Conservation (phyloP, 106 monocot species). For the Phalaenopsis aphrodite region DNA sequence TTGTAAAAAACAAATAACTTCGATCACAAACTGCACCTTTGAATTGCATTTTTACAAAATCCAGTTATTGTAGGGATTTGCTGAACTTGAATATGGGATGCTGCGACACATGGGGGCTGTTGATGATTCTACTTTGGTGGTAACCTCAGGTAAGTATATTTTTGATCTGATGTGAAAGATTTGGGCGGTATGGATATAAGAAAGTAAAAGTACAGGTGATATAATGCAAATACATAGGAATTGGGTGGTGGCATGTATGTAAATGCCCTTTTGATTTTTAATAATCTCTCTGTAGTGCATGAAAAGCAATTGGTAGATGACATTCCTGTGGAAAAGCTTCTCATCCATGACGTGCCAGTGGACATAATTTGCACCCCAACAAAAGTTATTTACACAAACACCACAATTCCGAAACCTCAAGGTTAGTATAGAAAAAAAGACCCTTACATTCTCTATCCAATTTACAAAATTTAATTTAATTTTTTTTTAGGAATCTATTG, state of each 20-base stretch:
- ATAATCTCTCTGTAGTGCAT: conserved; percentile 40
- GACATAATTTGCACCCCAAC: conserved; percentile 93
- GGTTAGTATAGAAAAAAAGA: conserved; percentile 16
- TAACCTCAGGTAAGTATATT: conserved; percentile 57
- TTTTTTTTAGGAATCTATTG: conserved; percentile 68
- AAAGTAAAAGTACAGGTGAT: too few relatives aligned
- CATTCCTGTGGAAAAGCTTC: conserved; percentile 72
- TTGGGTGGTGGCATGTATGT: too few relatives aligned
- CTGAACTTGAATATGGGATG: conserved; percentile 97
- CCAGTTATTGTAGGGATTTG: conserved; percentile 60
- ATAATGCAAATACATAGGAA: too few relatives aligned
- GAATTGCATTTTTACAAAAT: background rate
- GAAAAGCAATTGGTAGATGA: conserved; percentile 89
- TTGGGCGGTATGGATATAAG: too few relatives aligned
- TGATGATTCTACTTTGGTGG: conserved; percentile 65
- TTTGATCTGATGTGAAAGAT: too few relatives aligned
- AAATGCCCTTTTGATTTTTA: background rate
- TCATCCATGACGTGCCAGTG: conserved; percentile 81
- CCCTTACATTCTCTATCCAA: background rate
- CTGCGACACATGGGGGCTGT: conserved; percentile 83
- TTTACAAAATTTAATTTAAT: too few relatives aligned
- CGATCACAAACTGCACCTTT: too few relatives aligned
- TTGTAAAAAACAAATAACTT: background rate
- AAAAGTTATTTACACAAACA: conserved; percentile 80
- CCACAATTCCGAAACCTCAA: conserved; percentile 80